Evolutionary conservation across 306 rosid genomes (phyloP).

Genomic region (Pterocarpus santalinus): DNA sequence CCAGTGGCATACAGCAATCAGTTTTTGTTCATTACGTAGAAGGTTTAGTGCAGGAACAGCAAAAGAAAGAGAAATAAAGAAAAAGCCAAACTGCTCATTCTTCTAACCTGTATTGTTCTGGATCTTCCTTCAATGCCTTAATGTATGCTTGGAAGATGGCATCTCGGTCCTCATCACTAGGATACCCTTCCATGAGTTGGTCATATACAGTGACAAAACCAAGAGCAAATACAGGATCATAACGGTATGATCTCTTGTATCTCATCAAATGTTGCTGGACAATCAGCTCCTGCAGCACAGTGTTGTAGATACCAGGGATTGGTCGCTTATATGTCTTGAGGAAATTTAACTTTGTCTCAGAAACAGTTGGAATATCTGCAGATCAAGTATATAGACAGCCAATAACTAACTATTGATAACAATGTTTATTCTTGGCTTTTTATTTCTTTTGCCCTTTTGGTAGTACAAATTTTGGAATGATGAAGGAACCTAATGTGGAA

Average conservation of each 20-base stretch:
- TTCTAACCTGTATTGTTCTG: slow-evolving; percentile 85
- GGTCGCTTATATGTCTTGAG: slow-evolving; percentile 90
- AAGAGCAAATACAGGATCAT: slow-evolving; percentile 93
- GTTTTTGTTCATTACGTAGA: background rate
- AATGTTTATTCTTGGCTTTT: background rate
- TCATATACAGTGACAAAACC: slow-evolving; percentile 94
- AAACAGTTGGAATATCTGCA: slow-evolving; percentile 86
- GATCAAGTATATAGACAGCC: slow-evolving; percentile 45
- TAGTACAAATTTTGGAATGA: background rate
- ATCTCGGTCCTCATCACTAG: slow-evolving; percentile 85
- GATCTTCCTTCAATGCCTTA: slow-evolving; percentile 85
- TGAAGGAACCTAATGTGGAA: slow-evolving; percentile 22
- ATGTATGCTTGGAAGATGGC: slow-evolving; percentile 92
- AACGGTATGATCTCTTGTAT: slow-evolving; percentile 85
- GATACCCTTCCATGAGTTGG: slow-evolving; percentile 99
- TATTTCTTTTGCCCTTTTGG: slow-evolving; percentile 8
- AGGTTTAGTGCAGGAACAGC: background rate
- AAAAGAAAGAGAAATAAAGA: slow-evolving; percentile 8
- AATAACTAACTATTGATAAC: slow-evolving; percentile 34
- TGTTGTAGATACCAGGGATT: slow-evolving; percentile 91
- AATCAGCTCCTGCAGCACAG: slow-evolving; percentile 91
- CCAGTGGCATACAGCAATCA: slow-evolving; percentile 1
- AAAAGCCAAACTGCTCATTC: slow-evolving; percentile 46
- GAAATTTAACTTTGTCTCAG: slow-evolving; percentile 87
- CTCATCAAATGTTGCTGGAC: slow-evolving; percentile 96